Evolutionary conservation across 2,329 filamentous ascomycete genomes (phyloP), one percentile per base, ranked within the genome.

Genomic region (Davidsoniella australis): DNA sequence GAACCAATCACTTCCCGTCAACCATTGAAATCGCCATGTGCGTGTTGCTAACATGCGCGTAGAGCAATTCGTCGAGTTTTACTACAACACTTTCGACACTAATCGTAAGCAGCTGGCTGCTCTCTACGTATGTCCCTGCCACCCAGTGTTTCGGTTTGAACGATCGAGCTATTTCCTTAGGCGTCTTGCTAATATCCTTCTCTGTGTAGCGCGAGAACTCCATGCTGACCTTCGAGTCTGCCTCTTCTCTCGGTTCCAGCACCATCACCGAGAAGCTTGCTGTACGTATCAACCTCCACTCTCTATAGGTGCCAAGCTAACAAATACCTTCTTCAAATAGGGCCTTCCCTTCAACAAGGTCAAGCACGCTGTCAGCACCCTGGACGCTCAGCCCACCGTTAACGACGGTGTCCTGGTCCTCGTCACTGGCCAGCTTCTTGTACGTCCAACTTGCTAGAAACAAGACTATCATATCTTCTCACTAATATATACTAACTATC

Each of bases 211-310:
- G 83, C 60, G 75, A 82, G 4, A 65, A 80, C 54, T 96, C 91
- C 45, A 94, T 94, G 83, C 73, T 96, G 66, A 95, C 89, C 46
- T 96, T 95, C 61, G 86, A 96, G 74, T 79, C 73, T 43, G 58
- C 69, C 41, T 78, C 81, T 12, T 65, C 76, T 53, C 70, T 78
- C 60, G 88, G 89, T 55, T 67, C 68, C 36, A 61, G 58, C 20
- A 62, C 63, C 29, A 95, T 98, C 58, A 68, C 81, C 49, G 78
- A 85, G 65, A 95, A 95, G 74, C 76, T 96, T 54, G 63, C 65
- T 53, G 89, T 96, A 71, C 58, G 77, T 64, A 41, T 33, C 33
- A 36, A 4, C 10, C 51, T 56, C 57, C 26, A 24, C 16, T 20
- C 23, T 12, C 4, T 41, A 5, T 2, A 23, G 7, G 7, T 33